Base-by-base conservation (phyloP, 768 basidiomycete genomes). In the Suillus lakei region DNA sequence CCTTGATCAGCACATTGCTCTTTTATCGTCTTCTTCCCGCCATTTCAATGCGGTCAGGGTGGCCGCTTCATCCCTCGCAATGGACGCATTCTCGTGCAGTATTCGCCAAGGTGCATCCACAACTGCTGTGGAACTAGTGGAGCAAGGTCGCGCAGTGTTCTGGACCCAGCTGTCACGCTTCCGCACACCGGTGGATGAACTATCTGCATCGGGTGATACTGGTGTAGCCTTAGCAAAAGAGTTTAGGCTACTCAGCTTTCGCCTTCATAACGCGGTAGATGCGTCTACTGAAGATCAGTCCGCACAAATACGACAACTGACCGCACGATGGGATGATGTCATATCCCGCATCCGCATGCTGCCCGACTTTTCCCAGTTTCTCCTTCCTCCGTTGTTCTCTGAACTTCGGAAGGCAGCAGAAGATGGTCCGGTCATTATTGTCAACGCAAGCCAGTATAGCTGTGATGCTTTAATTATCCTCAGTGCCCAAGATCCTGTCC, bases 341-440 rank as follows among this genome's bases (percentile, higher is more conserved):
- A 66, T 75, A 3, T 71, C 73, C 61, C 66, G 69, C 51, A 73
- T 78, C 54, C 71, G 73, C 15, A 38, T 70, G 18, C 8, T 71
- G 15, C 67, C 76, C 2, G 71, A 72, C 4, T 72, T 74, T 50
- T 15, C 5, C n/a, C 61, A 41, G 12, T 82, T 81, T 61, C 69
- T 80, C 55, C 61, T 59, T 38, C 63, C 72, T 0, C 55, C 61
- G 5, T 44, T 68, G 3, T 78, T 74, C 38, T 36, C 67, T 3
- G 65, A 74, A 8, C 69, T 82, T 12, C 70, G 65, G 5, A 65
- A 64, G 58, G 78, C 71, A 2, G 71, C 76, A 3, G 58, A 26
- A 2, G 69, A 73, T 4, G 80, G 80, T 1, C 81, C 80, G 0
- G 73, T 82, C 38, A 43, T 82, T 54, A 34, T 81, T 7, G 67